These are phyloP conservation scores for Acanthamoeba royreba DNA, from an alignment of 208 protist species.

Conservation along the genomic window DNA sequence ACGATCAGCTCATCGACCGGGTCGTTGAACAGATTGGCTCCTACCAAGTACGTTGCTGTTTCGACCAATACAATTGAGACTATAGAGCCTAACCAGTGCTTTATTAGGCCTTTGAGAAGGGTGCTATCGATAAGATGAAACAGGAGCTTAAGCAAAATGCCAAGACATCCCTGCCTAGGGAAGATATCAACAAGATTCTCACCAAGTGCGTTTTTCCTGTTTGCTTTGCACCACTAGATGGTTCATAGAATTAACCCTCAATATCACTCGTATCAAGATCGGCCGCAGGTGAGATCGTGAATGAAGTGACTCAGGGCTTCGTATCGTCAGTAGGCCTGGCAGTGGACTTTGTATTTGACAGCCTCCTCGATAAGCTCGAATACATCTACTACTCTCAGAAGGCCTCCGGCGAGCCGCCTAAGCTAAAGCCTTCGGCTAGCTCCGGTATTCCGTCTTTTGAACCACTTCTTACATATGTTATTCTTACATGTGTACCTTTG, in stretches of 20 bases:
- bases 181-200: conserved; percentile 13
- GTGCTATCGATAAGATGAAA: background rate
- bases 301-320: background rate
- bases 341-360: conserved; percentile 8
- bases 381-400: conserved; percentile 9
- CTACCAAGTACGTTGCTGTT: background rate
- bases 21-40: background rate
- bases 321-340: background rate
- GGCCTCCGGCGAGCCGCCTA: background rate
- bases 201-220: too few relatives aligned
- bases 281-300: background rate
- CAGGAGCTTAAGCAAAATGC: background rate
- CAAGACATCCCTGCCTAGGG: background rate
- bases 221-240: too few relatives aligned
- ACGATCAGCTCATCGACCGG: conserved; percentile 13
- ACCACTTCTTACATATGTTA: too few relatives aligned
- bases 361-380: conserved; percentile 8
- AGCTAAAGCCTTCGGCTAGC: background rate
- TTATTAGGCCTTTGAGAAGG: background rate
- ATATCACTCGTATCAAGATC: background rate
- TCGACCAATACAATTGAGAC: background rate
- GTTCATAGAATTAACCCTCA: too few relatives aligned
- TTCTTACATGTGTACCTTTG: too few relatives aligned
- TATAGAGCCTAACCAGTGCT: background rate
- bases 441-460: too few relatives aligned